A percentile compares a stretch with the other conserved stretches of the same genome.
These are phyloP conservation scores for Fusarium sarcochroum DNA, from an alignment of 2,329 filamentous ascomycete species.

Conservation along the genomic window DNA sequence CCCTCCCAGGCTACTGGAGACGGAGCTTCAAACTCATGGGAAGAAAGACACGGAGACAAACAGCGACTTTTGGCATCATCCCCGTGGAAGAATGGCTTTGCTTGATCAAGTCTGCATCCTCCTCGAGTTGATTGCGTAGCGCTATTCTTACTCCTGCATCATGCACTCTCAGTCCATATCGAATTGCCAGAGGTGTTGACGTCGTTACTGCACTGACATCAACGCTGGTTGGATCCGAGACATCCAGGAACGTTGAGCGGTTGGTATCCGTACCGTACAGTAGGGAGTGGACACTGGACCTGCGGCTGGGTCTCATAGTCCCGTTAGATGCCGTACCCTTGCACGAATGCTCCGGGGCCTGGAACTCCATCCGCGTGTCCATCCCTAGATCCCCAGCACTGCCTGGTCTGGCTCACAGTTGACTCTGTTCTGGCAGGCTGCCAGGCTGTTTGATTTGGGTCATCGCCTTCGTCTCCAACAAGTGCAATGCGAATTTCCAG, in stretches of 20 bases:
- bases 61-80: conserved; percentile 10
- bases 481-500: conserved; percentile 13
- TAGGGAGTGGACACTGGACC: conserved; percentile 15
- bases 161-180: not conserved
- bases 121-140: not conserved
- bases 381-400: conserved; percentile 25
- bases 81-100: not conserved
- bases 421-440: not conserved
- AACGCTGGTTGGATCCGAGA: conserved; percentile 28
- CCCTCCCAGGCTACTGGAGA: conserved; percentile 31
- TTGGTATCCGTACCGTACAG: not conserved
- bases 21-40: conserved; percentile 14
- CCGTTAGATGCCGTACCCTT: conserved; percentile 23
- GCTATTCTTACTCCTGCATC: conserved; percentile 5
- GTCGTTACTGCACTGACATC: conserved; percentile 26
- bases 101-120: not conserved
- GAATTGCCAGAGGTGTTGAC: conserved; percentile 2
- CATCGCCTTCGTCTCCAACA: conserved; percentile 11
- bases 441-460: not conserved
- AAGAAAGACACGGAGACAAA: conserved; percentile 5
- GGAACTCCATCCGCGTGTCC: conserved; percentile 27
- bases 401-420: not conserved
- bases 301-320: conserved; percentile 11
- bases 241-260: conserved; percentile 36
- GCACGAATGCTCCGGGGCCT: conserved; percentile 26